Evolutionary conservation across 78 protist genomes (phyloP).

Genomic region (Chrysochromulina tobinii): DNA sequence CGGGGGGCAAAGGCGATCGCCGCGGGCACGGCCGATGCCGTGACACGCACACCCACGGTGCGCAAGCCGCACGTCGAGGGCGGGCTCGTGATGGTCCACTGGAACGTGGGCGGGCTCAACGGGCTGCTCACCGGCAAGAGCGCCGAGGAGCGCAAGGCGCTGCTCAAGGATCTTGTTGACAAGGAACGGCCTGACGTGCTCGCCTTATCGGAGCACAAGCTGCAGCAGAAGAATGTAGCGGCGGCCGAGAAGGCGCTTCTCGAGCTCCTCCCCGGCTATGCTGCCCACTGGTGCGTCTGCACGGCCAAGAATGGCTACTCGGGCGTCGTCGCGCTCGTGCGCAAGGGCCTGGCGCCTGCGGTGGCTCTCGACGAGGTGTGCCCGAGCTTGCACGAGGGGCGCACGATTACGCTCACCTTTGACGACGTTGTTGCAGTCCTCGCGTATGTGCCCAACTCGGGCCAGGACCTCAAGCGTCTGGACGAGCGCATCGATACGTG

Average conservation of each 20-base stretch:
- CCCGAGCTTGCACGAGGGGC: not conserved
- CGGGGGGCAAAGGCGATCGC: too few relatives aligned
- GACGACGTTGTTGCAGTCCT: not conserved
- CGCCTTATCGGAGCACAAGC: conserved; percentile 3
- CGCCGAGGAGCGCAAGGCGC: not conserved
- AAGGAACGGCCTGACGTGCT: not conserved
- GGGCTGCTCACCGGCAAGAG: not conserved
- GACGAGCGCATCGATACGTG: conserved; percentile 28
- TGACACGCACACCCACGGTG: too few relatives aligned
- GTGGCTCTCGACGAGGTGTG: not conserved
- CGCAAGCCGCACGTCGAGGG: too few relatives aligned
- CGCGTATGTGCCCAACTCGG: conserved; percentile 39
- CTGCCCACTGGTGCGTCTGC: not conserved
- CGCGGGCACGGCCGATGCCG: too few relatives aligned
- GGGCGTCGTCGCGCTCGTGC: not conserved
- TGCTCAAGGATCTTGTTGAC: not conserved
- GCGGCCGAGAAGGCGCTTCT: not conserved
- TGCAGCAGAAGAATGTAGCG: not conserved
- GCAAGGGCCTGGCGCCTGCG: not conserved
- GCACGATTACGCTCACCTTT: not conserved
- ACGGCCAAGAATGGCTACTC: not conserved
- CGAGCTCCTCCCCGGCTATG: not conserved
- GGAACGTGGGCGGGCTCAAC: conserved; percentile 5
- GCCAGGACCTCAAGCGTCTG: conserved; percentile 31
- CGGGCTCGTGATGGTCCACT: not conserved